Conservation (phyloP, 2,329 filamentous ascomycete species). For the Tolypocladium inflatum region DNA sequence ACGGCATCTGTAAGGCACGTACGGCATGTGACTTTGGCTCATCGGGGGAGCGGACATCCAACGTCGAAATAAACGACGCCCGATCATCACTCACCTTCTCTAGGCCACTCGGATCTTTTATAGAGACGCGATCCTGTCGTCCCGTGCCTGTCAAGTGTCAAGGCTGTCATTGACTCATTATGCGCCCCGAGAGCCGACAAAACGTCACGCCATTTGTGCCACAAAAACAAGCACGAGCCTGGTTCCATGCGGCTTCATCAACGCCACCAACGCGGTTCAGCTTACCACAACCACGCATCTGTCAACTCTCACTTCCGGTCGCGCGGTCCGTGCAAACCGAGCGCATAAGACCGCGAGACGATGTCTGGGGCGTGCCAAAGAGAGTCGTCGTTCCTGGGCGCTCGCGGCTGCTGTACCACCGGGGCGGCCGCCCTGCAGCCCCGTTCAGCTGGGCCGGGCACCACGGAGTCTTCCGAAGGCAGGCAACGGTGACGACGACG, state of each 20-base stretch:
- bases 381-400: background rate
- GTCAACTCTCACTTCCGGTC: background rate
- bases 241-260: background rate
- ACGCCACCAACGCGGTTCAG: background rate
- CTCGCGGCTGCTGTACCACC: background rate
- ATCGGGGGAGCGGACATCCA: background rate
- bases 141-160: background rate
- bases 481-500: background rate
- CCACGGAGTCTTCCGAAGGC: background rate
- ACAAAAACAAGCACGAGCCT: background rate
- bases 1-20: background rate
- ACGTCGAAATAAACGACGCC: background rate
- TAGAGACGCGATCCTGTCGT: background rate
- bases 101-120: background rate
- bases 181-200: background rate
- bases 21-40: background rate
- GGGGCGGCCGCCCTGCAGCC: background rate
- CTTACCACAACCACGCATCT: background rate
- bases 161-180: background rate
- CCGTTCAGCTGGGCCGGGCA: background rate
- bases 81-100: background rate
- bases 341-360: background rate
- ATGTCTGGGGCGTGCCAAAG: background rate
- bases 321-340: background rate
- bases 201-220: background rate